A percentile compares a stretch with the other conserved stretches of the same genome.
Conservation (phyloP, 2,329 filamentous ascomycete species). For the Pleoardoris graminearum region DNA sequence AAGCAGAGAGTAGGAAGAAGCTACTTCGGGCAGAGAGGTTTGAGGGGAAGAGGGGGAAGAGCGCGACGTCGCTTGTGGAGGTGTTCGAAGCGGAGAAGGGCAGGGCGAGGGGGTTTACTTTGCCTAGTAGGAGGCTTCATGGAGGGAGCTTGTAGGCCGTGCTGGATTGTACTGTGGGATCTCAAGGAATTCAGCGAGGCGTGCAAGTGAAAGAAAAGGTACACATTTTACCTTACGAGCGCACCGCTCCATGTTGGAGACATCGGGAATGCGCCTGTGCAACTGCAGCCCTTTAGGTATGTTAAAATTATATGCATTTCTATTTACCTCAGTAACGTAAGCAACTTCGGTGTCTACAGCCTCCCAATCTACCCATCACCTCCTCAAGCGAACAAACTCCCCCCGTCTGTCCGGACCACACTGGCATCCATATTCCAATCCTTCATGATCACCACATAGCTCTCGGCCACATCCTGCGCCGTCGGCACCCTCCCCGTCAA, state of each 20-base stretch:
- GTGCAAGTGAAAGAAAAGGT: conserved; percentile 58
- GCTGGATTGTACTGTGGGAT: conserved; percentile 46
- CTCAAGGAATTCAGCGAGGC: conserved; percentile 56
- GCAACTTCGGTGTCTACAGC: too few relatives aligned
- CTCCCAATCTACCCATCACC: conserved; percentile 5
- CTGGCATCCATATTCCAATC: conserved; percentile 53
- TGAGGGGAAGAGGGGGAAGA: background rate
- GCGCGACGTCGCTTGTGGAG: background rate
- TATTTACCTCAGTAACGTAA: too few relatives aligned
- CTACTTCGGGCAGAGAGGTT: background rate
- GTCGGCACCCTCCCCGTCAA: conserved; percentile 32
- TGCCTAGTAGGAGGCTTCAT: background rate
- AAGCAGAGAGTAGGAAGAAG: background rate
- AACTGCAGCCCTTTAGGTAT: conserved; percentile 36
- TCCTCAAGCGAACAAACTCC: conserved; percentile 24
- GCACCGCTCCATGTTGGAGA: conserved; percentile 61
- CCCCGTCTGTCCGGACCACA: conserved; percentile 51
- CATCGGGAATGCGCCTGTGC: conserved; percentile 42
- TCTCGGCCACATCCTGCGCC: conserved; percentile 46
- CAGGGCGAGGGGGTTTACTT: conserved; percentile 4
- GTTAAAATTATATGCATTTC: too few relatives aligned
- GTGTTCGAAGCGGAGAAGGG: background rate
- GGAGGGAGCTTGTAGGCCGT: background rate
- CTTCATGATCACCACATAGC: conserved; percentile 54
- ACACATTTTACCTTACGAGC: conserved; percentile 65